phyloP scores from a whole-genome alignment of 768 basidiomycete species.

The Mycena epipterygia region DNA sequence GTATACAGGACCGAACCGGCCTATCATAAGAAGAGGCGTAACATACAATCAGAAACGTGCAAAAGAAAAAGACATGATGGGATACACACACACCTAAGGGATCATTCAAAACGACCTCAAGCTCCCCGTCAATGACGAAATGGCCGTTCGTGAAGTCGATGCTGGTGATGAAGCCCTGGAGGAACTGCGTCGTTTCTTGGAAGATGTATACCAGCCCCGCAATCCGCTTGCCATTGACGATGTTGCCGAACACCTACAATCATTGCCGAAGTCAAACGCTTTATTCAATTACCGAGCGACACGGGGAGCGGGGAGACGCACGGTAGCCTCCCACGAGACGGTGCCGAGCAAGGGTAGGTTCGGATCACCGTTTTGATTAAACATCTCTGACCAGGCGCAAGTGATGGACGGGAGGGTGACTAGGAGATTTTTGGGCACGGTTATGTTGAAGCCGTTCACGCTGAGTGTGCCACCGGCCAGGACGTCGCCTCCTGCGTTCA shows the following conservation, averaged over 20 bases:
- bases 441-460: background rate
- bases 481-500: background rate
- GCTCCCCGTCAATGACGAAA: background rate
- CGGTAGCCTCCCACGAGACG: conserved; percentile 23
- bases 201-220: conserved; percentile 19
- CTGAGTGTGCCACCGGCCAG: conserved; percentile 14
- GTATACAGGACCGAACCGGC: conserved; percentile 10
- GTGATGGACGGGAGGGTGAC: conserved; percentile 22
- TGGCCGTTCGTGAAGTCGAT: conserved; percentile 14
- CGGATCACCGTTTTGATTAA: background rate
- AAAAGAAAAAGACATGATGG: too few relatives aligned
- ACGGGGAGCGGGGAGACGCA: background rate
- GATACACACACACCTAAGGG: too few relatives aligned
- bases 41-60: background rate
- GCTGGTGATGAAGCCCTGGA: conserved; percentile 16
- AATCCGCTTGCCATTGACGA: conserved; percentile 1
- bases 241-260: conserved; percentile 22
- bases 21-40: background rate
- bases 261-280: too few relatives aligned
- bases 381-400: conserved; percentile 19
- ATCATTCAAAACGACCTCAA: conserved; percentile 17
- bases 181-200: background rate
- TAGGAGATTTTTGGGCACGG: conserved; percentile 17
- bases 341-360: conserved; percentile 15
- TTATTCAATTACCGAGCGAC: background rate